Evolutionary conservation across 2,329 filamentous ascomycete species (phyloP).

Genomic region (Penicillium capsulatum): DNA sequence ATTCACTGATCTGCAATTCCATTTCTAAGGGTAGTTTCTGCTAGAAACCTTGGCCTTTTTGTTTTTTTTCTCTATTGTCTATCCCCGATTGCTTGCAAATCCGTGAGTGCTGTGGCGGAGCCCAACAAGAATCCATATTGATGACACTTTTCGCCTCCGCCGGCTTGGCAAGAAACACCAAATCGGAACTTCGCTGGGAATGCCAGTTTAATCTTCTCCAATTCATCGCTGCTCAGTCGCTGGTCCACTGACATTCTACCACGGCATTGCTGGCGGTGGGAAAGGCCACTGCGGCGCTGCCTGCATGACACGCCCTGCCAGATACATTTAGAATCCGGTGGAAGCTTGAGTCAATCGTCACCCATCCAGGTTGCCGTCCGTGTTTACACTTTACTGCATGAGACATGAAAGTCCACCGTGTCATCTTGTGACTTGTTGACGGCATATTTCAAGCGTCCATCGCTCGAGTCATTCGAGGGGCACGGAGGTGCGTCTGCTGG

Average conservation of each 20-base stretch:
- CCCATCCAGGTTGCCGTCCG: conserved; percentile 9
- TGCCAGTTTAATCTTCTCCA: too few relatives aligned
- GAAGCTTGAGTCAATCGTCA: conserved; percentile 24
- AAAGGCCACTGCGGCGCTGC: neutral
- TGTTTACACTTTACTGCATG: conserved; percentile 17
- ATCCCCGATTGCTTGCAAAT: too few relatives aligned
- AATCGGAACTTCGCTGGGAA: too few relatives aligned
- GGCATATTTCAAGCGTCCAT: neutral
- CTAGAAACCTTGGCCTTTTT: too few relatives aligned
- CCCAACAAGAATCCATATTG: too few relatives aligned
- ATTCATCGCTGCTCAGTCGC: neutral
- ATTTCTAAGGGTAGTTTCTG: too few relatives aligned
- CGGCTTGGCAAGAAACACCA: too few relatives aligned
- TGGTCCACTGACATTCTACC: neutral
- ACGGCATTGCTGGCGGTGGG: neutral
- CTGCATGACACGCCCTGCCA: conserved; percentile 22
- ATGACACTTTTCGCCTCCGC: too few relatives aligned
- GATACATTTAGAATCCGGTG: conserved; percentile 34
- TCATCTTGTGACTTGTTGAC: conserved; percentile 2
- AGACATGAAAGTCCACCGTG: conserved; percentile 6
- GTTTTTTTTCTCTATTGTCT: too few relatives aligned
- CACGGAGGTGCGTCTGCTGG: too few relatives aligned
- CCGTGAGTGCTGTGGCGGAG: too few relatives aligned
- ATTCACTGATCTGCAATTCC: too few relatives aligned
- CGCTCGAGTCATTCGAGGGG: neutral